Evolutionary conservation across 2,329 filamentous ascomycete genomes (phyloP).

Genomic region (Claviceps digitariae): DNA sequence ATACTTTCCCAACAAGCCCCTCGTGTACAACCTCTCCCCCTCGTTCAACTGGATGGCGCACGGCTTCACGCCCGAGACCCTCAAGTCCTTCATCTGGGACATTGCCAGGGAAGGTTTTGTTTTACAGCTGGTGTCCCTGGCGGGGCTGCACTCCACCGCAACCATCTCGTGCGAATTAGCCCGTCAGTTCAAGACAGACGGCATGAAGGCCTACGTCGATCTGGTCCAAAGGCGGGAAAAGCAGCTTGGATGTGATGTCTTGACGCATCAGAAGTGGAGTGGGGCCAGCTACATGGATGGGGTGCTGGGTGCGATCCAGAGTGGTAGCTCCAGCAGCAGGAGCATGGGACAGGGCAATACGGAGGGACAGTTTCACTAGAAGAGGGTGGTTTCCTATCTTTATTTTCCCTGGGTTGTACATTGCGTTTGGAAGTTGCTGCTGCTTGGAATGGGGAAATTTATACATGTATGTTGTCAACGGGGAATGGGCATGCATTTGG

Average conservation of each 20-base stretch:
- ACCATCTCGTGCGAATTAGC: slow-evolving; percentile 61
- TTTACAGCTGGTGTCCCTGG: slow-evolving; percentile 53
- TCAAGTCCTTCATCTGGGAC: slow-evolving; percentile 94
- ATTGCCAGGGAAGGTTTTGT: slow-evolving; percentile 77
- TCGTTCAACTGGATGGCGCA: slow-evolving; percentile 99
- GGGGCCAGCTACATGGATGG: slow-evolving; percentile 66
- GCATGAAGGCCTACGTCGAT: slow-evolving; percentile 97
- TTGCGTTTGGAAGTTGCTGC: neutral
- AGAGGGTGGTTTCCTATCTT: neutral
- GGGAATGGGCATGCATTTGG: neutral
- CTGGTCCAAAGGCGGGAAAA: slow-evolving; percentile 82
- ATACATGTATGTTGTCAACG: no score
- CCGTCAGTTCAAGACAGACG: slow-evolving; percentile 70
- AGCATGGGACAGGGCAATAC: slow-evolving; percentile 95
- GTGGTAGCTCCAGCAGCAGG: slow-evolving; percentile 75
- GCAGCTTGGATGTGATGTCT: slow-evolving; percentile 78
- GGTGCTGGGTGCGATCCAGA: slow-evolving; percentile 80
- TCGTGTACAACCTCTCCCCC: slow-evolving; percentile 93
- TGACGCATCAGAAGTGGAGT: slow-evolving; percentile 86
- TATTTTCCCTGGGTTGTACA: neutral
- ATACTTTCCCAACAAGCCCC: slow-evolving; percentile 61
- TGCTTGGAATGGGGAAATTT: neutral
- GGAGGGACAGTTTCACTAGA: slow-evolving; percentile 49
- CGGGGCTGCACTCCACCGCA: slow-evolving; percentile 52
- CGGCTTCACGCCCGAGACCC: slow-evolving; percentile 68